These are phyloP conservation scores for Fusarium sp. DNA, from an alignment of 2,329 filamentous ascomycete genomes.

Conservation along the genomic window DNA sequence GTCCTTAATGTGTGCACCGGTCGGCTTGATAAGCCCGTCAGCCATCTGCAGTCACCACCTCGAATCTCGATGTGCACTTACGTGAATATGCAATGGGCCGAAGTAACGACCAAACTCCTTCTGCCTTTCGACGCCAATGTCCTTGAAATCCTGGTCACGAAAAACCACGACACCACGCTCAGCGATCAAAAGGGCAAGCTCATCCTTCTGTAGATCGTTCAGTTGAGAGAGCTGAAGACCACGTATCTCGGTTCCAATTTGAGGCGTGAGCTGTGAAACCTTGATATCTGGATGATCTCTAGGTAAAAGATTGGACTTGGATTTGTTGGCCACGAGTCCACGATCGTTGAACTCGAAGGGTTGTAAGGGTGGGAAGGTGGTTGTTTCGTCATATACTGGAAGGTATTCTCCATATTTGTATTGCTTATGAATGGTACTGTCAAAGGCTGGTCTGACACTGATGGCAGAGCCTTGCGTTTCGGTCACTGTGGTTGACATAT, in stretches of 20 bases:
- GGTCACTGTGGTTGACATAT: background rate
- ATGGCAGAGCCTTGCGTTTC: background rate
- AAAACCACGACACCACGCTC: background rate
- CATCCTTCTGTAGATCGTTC: background rate
- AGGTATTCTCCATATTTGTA: slow-evolving; percentile 54
- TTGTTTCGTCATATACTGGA: slow-evolving; percentile 54
- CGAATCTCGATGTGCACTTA: background rate
- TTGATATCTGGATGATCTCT: background rate
- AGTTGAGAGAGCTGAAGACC: background rate
- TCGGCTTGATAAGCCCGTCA: background rate
- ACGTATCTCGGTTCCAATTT: background rate
- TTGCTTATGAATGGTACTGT: slow-evolving; percentile 29
- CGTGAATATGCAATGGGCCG: background rate
- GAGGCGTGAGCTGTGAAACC: background rate
- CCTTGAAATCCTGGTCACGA: background rate
- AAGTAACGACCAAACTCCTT: background rate
- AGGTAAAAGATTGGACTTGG: background rate
- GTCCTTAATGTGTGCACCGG: background rate
- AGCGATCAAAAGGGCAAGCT: background rate
- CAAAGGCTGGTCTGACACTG: slow-evolving; percentile 7
- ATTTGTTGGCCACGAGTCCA: background rate
- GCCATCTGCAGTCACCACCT: background rate
- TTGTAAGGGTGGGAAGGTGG: slow-evolving; percentile 45
- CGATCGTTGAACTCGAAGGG: slow-evolving; percentile 25
- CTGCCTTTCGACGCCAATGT: too few relatives aligned